Evolutionary conservation across 805 yeast genomes (phyloP).

Genomic region (Saturnispora diversa): DNA sequence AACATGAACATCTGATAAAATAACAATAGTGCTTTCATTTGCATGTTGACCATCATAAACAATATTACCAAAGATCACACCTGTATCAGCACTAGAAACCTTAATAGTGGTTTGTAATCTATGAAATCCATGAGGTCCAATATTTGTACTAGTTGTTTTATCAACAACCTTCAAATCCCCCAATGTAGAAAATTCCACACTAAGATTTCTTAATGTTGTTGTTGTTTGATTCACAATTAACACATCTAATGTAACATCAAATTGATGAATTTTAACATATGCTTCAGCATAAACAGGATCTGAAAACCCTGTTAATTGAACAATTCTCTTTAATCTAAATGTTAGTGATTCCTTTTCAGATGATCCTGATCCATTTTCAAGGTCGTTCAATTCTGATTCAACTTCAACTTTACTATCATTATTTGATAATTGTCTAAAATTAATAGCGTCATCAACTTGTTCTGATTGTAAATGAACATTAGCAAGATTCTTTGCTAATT

Average conservation of each 20-base stretch:
- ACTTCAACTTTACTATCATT: constrained; percentile 33
- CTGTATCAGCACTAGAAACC: constrained; percentile 96
- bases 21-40: constrained; percentile 80
- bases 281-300: constrained; percentile 99
- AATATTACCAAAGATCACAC: constrained; percentile 95
- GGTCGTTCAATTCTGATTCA: constrained; percentile 53
- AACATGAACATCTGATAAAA: constrained; percentile 88
- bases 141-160: constrained; percentile 78
- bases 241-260: constrained; percentile 90
- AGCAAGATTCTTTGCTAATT: constrained; percentile 47
- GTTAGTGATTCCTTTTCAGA: constrained; percentile 51
- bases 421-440: constrained; percentile 69
- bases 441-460: constrained; percentile 69
- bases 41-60: constrained; percentile 95
- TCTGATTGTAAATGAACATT: constrained; percentile 57
- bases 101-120: constrained; percentile 81
- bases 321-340: constrained; percentile 79
- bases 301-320: constrained; percentile 94
- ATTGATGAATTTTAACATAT: constrained; percentile 90
- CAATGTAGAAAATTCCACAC: constrained; percentile 90
- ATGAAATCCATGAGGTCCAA: constrained; percentile 97
- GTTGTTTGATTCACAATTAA: constrained; percentile 90
- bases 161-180: constrained; percentile 95
- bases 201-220: constrained; percentile 79
- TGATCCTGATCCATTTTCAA: constrained; percentile 41